Conservation (phyloP, 2,329 filamentous ascomycete species). For the Nigrograna mackinnonii region DNA sequence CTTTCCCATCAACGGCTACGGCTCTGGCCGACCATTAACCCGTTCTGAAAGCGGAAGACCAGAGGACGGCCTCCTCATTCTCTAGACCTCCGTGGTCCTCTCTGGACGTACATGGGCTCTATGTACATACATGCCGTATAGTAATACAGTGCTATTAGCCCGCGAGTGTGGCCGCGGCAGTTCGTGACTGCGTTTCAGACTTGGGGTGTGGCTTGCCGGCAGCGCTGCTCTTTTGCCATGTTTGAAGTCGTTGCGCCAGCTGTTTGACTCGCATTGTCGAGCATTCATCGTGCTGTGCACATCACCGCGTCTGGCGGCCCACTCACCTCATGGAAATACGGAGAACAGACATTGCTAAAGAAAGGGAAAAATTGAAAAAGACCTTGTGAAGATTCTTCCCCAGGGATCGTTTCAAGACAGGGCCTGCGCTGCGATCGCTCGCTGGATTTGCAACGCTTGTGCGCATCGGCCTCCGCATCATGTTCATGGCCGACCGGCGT, state of each 20-base stretch:
- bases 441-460: background rate
- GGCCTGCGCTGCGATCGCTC: conserved; percentile 1
- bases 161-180: conserved; percentile 26
- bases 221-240: background rate
- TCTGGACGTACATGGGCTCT: no score
- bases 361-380: no score
- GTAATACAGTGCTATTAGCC: no score
- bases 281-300: no score
- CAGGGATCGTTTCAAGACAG: background rate
- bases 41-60: no score
- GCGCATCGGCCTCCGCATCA: conserved; percentile 1
- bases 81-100: no score
- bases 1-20: background rate
- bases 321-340: no score
- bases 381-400: no score
- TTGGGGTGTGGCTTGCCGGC: conserved; percentile 18
- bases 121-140: no score
- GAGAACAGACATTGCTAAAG: no score
- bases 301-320: conserved; percentile 38
- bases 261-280: conserved; percentile 34
- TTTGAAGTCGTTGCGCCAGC: conserved; percentile 4
- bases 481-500: no score
- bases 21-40: background rate
- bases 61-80: no score
- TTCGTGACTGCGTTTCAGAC: conserved; percentile 33